Evolutionary conservation across 2,329 filamentous ascomycete species (phyloP).

Genomic region (Zymoseptoria pseudotritici): DNA sequence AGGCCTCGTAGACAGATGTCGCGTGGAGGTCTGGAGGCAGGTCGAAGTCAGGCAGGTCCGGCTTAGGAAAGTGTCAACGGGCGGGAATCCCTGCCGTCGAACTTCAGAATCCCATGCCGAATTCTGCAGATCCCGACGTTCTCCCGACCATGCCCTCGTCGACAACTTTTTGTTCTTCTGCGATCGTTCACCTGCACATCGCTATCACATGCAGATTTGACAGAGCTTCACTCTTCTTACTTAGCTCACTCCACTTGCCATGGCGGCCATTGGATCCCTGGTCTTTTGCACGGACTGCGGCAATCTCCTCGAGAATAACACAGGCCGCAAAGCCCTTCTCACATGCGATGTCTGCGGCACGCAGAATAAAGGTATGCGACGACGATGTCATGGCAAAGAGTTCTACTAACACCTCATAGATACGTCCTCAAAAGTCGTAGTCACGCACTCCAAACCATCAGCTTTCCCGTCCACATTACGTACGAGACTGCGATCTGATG

Average conservation of each 20-base stretch:
- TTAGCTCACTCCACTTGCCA: constrained; percentile 34
- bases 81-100: neutral
- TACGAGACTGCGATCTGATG: constrained; percentile 69
- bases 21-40: neutral
- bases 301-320: constrained; percentile 75
- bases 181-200: neutral
- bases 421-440: constrained; percentile 65
- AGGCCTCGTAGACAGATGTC: neutral
- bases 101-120: neutral
- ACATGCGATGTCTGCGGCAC: constrained; percentile 81
- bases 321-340: constrained; percentile 67
- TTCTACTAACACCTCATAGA: constrained; percentile 44
- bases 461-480: constrained; percentile 87
- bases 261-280: constrained; percentile 84
- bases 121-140: neutral
- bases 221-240: neutral
- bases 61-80: neutral
- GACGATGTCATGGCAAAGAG: neutral
- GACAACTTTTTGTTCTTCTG: neutral
- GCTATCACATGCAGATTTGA: constrained; percentile 2
- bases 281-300: constrained; percentile 92
- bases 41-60: neutral
- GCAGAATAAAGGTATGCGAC: constrained; percentile 64
- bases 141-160: neutral
- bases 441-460: constrained; percentile 77